These are phyloP conservation scores for Canariomyces notabilis DNA, from an alignment of 2,329 filamentous ascomycete species.

Conservation along the genomic window DNA sequence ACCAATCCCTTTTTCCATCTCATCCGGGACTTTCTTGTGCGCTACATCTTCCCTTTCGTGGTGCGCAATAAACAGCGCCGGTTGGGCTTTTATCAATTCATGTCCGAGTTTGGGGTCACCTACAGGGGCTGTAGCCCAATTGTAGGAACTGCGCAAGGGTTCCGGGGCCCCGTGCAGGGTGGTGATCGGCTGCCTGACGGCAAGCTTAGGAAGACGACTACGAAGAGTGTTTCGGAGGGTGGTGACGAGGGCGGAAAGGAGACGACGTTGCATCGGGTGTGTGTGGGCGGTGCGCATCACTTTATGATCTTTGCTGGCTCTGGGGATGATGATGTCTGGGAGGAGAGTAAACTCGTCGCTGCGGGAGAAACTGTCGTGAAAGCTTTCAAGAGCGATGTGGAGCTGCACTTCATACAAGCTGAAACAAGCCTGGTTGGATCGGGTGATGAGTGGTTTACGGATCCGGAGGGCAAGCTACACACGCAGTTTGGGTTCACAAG, in stretches of 20 bases:
- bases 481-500: slow-evolving; percentile 27
- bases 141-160: slow-evolving; percentile 30
- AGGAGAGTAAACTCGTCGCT: slow-evolving; percentile 15
- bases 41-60: slow-evolving; percentile 35
- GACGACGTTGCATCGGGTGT: slow-evolving; percentile 27
- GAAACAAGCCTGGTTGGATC: not conserved
- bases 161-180: slow-evolving; percentile 35
- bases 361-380: slow-evolving; percentile 14
- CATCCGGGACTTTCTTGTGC: slow-evolving; percentile 37
- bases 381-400: slow-evolving; percentile 15
- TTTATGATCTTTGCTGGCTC: slow-evolving; percentile 32
- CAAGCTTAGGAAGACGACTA: too few species aligned
- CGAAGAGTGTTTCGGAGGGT: not conserved
- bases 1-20: slow-evolving; percentile 31
- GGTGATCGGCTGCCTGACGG: slow-evolving; percentile 44
- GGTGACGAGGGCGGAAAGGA: slow-evolving; percentile 12
- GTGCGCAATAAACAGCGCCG: slow-evolving; percentile 22
- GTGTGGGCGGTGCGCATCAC: slow-evolving; percentile 26
- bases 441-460: slow-evolving; percentile 17
- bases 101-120: slow-evolving; percentile 39
- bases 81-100: slow-evolving; percentile 29
- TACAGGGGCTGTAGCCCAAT: slow-evolving; percentile 39
- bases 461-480: slow-evolving; percentile 27
- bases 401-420: slow-evolving; percentile 17
- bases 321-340: slow-evolving; percentile 3